Conservation (phyloP, 2,329 filamentous ascomycete genomes). For the Fusarium begoniae region DNA sequence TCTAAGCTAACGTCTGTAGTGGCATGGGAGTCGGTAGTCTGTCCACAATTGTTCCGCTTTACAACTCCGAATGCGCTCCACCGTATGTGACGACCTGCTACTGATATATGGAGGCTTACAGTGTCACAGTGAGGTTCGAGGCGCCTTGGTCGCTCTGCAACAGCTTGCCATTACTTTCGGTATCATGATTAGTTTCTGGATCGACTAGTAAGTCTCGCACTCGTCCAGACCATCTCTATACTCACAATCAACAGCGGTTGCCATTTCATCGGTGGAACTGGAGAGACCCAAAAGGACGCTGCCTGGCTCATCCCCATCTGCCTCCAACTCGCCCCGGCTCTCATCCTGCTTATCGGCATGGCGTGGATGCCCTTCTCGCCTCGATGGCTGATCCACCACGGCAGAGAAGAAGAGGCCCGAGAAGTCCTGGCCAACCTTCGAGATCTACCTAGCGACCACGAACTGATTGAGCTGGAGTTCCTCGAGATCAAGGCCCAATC, state of each 20-base stretch:
- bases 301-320: constrained; percentile 80
- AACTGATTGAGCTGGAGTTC: constrained; percentile 78
- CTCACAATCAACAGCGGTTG: constrained; percentile 55
- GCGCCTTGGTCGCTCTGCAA: constrained; percentile 56
- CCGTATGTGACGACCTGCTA: constrained; percentile 41
- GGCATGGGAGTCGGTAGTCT: constrained; percentile 76
- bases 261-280: constrained; percentile 70
- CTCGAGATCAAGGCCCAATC: constrained; percentile 85
- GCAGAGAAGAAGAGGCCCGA: constrained; percentile 73
- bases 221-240: fast-evolving
- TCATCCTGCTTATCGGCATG: constrained; percentile 75
- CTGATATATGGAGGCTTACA: background rate
- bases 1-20: constrained; percentile 29
- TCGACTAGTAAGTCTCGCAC: constrained; percentile 57
- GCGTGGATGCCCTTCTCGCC: constrained; percentile 83
- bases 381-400: constrained; percentile 77
- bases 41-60: constrained; percentile 71
- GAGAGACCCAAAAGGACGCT: constrained; percentile 65
- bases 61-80: constrained; percentile 58
- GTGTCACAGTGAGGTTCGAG: constrained; percentile 47
- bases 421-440: constrained; percentile 70
- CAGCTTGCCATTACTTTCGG: constrained; percentile 68
- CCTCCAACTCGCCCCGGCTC: constrained; percentile 74
- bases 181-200: constrained; percentile 73
- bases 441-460: constrained; percentile 65